Evolutionary conservation across 2,329 filamentous ascomycete species (phyloP).

Genomic region (Orbilia blumenaviensis): DNA sequence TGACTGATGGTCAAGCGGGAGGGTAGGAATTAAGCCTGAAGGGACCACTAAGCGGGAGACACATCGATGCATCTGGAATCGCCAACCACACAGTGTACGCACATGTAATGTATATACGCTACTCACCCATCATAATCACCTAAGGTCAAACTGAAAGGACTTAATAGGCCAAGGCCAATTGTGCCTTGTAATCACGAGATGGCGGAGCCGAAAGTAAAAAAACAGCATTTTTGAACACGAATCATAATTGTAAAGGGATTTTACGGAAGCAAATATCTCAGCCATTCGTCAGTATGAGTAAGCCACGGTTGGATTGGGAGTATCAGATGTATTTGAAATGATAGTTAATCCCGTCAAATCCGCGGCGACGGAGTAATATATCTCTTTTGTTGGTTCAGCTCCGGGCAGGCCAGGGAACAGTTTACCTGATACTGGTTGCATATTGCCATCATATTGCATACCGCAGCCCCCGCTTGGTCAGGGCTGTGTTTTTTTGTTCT

Average conservation of each 20-base stretch:
- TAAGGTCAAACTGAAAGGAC: neutral
- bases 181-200: constrained; percentile 53
- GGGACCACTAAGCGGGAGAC: constrained; percentile 43
- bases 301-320: constrained; percentile 17
- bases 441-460: constrained; percentile 46
- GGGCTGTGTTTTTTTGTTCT: constrained; percentile 40
- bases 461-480: constrained; percentile 18
- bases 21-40: neutral
- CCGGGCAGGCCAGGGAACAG: constrained; percentile 4
- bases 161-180: constrained; percentile 1
- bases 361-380: neutral
- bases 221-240: neutral
- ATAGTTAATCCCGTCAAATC: constrained; percentile 19
- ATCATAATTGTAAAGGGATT: neutral
- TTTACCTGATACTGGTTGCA: constrained; percentile 6
- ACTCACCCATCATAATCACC: neutral
- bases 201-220: constrained; percentile 34
- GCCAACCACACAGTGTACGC: too few species aligned
- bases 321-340: constrained; percentile 44
- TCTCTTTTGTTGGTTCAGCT: constrained; percentile 20
- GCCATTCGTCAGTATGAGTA: constrained; percentile 42
- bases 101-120: too few species aligned
- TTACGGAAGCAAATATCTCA: neutral
- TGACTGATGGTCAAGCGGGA: constrained; percentile 42
- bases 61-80: constrained; percentile 25